A percentile compares a stretch with the other conserved stretches of the same genome.
phyloP scores from a whole-genome alignment of 2,329 filamentous ascomycete species.

The Cladosporium sp. region DNA sequence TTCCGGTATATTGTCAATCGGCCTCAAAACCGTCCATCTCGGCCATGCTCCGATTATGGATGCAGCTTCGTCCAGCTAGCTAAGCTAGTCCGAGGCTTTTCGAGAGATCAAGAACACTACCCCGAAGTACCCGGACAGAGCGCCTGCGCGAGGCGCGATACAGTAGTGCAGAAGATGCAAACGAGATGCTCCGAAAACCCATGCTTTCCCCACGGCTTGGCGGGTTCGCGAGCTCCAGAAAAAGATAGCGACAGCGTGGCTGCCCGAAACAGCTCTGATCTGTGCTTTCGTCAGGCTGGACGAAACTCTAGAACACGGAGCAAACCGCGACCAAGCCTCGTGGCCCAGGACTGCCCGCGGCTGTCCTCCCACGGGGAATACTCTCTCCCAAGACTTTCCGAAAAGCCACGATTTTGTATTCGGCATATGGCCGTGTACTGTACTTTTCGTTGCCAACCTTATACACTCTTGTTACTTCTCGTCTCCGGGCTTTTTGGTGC shows the following conservation, averaged over 20 bases:
- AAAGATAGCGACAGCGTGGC: not conserved
- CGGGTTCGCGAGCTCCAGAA: not conserved
- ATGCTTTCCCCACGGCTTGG: not conserved
- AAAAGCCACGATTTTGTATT: not conserved
- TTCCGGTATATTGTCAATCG: not conserved
- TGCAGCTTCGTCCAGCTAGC: not conserved
- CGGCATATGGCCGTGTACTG: not conserved
- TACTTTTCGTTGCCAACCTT: not conserved
- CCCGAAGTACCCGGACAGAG: not conserved
- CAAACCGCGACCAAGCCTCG: not conserved
- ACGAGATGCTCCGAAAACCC: constrained; percentile 6
- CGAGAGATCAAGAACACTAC: not conserved
- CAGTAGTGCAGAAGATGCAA: not conserved
- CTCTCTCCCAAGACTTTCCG: not conserved
- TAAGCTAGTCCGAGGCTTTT: not conserved
- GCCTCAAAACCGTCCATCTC: not conserved
- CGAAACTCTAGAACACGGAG: not conserved
- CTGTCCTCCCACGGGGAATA: not conserved
- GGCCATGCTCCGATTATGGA: not conserved
- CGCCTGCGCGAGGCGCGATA: not conserved
- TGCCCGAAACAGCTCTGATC: not conserved
- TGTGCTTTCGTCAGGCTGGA: not conserved
- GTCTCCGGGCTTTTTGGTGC: too few species aligned
- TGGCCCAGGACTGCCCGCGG: not conserved
- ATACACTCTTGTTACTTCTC: too few species aligned